A percentile compares a stretch with the other conserved stretches of the same genome.
Evolutionary conservation across 2,329 filamentous ascomycete species (phyloP).

Genomic region (Penicillium sp.): DNA sequence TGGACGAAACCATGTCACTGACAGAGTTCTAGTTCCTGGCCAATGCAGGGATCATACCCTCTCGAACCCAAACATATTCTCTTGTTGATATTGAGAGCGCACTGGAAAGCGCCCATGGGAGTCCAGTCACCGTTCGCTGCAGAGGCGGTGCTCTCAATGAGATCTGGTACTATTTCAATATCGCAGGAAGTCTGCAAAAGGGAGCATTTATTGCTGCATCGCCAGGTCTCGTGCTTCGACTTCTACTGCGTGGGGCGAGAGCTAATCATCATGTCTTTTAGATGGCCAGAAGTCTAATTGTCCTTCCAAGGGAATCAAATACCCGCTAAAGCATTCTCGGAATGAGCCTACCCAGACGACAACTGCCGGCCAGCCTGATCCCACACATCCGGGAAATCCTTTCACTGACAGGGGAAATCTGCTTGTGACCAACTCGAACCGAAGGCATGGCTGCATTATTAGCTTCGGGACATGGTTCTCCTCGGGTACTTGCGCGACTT

Average conservation of each 20-base stretch:
- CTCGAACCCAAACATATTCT: constrained; percentile 58
- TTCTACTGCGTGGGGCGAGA: background rate
- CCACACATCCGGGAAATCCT: constrained; percentile 38
- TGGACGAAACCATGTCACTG: constrained; percentile 2
- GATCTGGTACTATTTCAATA: constrained; percentile 66
- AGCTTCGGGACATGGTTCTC: constrained; percentile 68
- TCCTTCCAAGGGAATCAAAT: constrained; percentile 63
- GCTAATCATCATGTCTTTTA: constrained; percentile 9
- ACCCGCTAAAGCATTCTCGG: constrained; percentile 59
- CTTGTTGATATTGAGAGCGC: constrained; percentile 61
- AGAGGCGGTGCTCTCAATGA: constrained; percentile 51
- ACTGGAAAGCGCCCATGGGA: constrained; percentile 56
- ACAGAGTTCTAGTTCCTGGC: constrained; percentile 51
- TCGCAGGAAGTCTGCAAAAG: constrained; percentile 48
- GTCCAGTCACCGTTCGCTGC: constrained; percentile 62
- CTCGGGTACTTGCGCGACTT: constrained; percentile 68
- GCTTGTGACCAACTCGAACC: constrained; percentile 49
- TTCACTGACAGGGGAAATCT: constrained; percentile 64
- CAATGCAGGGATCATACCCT: constrained; percentile 62
- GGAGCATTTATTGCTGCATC: constrained; percentile 37
- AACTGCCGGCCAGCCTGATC: constrained; percentile 28
- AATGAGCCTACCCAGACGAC: constrained; percentile 40
- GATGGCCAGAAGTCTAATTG: constrained; percentile 65
- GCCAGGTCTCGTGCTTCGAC: constrained; percentile 28
- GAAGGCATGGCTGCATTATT: constrained; percentile 64